phyloP scores from a whole-genome alignment of 805 yeast genomes.

The Metahyphopichia silvanorum region DNA sequence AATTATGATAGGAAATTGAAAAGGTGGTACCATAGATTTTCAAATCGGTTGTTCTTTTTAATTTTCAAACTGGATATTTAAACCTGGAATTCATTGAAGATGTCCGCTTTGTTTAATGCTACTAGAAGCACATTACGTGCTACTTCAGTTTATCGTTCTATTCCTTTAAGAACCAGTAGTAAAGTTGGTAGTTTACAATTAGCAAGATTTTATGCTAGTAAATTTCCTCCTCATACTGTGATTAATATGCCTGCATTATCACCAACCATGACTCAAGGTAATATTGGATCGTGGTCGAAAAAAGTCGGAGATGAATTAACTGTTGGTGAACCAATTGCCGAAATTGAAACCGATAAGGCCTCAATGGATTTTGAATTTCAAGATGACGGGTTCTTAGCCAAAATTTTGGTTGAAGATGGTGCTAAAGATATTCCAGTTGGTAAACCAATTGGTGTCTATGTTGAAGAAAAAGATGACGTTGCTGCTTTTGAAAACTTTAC shows the following conservation, averaged over 20 bases:
- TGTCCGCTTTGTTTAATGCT: conserved; percentile 39
- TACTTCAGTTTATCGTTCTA: conserved; percentile 16
- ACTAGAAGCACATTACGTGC: conserved; percentile 28
- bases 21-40: not conserved
- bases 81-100: conserved; percentile 3
- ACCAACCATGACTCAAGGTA: conserved; percentile 99
- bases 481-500: conserved; percentile 86
- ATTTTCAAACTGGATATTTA: conserved; percentile 1
- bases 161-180: conserved; percentile 12
- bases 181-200: conserved; percentile 17
- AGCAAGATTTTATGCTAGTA: conserved; percentile 41
- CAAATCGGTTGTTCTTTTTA: conserved; percentile 2
- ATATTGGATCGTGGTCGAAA: conserved; percentile 86
- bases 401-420: conserved; percentile 79
- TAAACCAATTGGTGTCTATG: conserved; percentile 95
- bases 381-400: conserved; percentile 92
- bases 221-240: conserved; percentile 79
- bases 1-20: conserved; percentile 4
- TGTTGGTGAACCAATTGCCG: conserved; percentile 95
- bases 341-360: conserved; percentile 97
- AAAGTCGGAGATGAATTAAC: conserved; percentile 79
- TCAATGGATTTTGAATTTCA: conserved; percentile 98
- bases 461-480: conserved; percentile 81
- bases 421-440: conserved; percentile 90
- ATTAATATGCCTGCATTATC: conserved; percentile 98